A percentile compares a stretch with the other conserved stretches of the same genome.
phyloP scores from a whole-genome alignment of 345 rosid species.

The Aegle marmelos region DNA sequence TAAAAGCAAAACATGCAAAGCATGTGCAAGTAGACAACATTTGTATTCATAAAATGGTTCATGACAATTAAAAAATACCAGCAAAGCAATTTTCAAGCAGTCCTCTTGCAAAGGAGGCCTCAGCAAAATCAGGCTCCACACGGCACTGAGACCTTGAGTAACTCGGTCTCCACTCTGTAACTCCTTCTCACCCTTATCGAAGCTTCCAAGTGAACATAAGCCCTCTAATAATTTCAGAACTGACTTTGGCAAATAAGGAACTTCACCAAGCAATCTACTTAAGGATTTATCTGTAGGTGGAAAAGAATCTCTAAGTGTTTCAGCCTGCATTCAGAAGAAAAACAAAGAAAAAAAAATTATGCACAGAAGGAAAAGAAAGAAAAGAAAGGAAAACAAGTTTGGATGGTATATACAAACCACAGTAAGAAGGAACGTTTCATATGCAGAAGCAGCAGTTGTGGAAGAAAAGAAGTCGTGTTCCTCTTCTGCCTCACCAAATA shows the following conservation, averaged over 20 bases:
- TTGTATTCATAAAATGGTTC: not conserved
- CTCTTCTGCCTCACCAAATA: constrained; percentile 92
- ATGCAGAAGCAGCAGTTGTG: constrained; percentile 82
- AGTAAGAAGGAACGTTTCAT: constrained; percentile 68
- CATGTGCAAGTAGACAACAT: not conserved
- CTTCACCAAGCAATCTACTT: constrained; percentile 88
- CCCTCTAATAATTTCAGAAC: constrained; percentile 76
- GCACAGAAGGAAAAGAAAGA: not conserved
- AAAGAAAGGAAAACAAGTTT: constrained; percentile 2
- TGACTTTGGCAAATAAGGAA: constrained; percentile 81
- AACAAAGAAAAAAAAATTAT: constrained; percentile 13
- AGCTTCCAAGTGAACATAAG: constrained; percentile 71
- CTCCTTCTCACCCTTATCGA: constrained; percentile 58
- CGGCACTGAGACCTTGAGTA: constrained; percentile 94
- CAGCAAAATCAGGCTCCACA: constrained; percentile 83
- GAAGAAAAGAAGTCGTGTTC: constrained; percentile 93
- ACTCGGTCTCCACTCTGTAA: constrained; percentile 85
- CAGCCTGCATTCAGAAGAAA: constrained; percentile 56
- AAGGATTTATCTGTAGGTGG: constrained; percentile 98
- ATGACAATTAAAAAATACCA: constrained; percentile 46
- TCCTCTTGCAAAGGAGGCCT: constrained; percentile 83
- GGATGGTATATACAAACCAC: constrained; percentile 59
- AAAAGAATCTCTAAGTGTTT: constrained; percentile 88
- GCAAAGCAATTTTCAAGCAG: constrained; percentile 91
- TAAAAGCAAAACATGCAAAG: not conserved